Conservation (phyloP, 148 eudicot species). For the Cornus kousa region DNA sequence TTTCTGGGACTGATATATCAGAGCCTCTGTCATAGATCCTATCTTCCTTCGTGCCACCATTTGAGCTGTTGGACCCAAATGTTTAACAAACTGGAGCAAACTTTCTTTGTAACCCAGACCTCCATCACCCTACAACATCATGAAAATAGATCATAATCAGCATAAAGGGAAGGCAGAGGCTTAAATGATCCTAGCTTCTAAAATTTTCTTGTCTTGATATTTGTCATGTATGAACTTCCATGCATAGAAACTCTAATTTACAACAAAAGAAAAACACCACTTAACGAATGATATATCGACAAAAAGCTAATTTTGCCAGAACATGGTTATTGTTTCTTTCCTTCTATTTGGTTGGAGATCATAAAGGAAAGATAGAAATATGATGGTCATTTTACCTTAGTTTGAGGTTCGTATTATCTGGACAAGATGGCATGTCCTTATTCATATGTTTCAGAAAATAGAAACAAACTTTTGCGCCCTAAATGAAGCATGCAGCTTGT, state of each 20-base stretch:
- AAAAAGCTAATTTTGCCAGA: neutral
- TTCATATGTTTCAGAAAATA: neutral
- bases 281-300: neutral
- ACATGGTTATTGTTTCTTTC: too few species aligned
- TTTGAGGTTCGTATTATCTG: neutral
- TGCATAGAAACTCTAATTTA: neutral
- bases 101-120: constrained; percentile 15
- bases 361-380: neutral
- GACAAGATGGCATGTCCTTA: neutral
- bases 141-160: neutral
- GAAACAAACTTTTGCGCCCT: neutral
- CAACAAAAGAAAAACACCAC: neutral
- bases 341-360: neutral
- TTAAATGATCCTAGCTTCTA: neutral
- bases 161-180: neutral
- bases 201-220: neutral
- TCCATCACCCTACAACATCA: constrained; percentile 9
- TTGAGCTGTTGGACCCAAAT: constrained; percentile 21
- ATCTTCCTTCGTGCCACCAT: constrained; percentile 10
- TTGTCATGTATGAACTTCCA: neutral
- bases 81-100: constrained; percentile 10
- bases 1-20: neutral
- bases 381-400: too few species aligned
- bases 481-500: neutral
- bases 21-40: neutral